Evolutionary conservation across 2,329 filamentous ascomycete genomes (phyloP).

Genomic region (Epichloe elymi): DNA sequence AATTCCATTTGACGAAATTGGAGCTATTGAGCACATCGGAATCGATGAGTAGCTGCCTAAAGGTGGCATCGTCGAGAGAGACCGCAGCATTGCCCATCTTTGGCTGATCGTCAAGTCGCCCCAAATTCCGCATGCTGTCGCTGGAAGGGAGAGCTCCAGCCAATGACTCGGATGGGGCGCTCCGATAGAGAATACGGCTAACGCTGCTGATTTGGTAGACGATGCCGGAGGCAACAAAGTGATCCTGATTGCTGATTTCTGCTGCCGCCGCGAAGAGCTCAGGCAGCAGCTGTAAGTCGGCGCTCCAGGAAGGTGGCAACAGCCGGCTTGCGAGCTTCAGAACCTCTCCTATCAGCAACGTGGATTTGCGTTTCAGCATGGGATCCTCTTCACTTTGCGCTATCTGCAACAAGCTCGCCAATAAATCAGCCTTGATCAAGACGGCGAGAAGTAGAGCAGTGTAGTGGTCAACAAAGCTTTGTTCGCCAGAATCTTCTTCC

Average conservation of each 20-base stretch:
- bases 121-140: constrained; percentile 34
- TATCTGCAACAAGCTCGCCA: constrained; percentile 47
- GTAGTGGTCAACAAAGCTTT: constrained; percentile 88
- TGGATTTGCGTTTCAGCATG: constrained; percentile 73
- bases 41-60: constrained; percentile 55
- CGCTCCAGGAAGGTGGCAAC: constrained; percentile 69
- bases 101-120: constrained; percentile 41
- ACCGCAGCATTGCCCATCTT: constrained; percentile 31
- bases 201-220: constrained; percentile 98
- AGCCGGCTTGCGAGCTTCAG: constrained; percentile 80
- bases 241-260: constrained; percentile 55
- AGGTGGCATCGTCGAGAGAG: constrained; percentile 44
- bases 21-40: constrained; percentile 79
- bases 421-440: constrained; percentile 68
- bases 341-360: constrained; percentile 79
- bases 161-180: constrained; percentile 37
- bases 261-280: constrained; percentile 69
- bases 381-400: constrained; percentile 56
- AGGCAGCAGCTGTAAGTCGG: constrained; percentile 74
- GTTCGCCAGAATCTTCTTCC: constrained; percentile 56
- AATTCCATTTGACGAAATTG: constrained; percentile 93
- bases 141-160: constrained; percentile 29
- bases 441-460: constrained; percentile 78
- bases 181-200: constrained; percentile 80
- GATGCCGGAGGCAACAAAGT: constrained; percentile 74